Percentiles rank a stretch among this genome's conserved stretches.
These are phyloP conservation scores for Phytophthora fragariaefolia DNA, from an alignment of 352 stramenopile species.

Conservation along the genomic window DNA sequence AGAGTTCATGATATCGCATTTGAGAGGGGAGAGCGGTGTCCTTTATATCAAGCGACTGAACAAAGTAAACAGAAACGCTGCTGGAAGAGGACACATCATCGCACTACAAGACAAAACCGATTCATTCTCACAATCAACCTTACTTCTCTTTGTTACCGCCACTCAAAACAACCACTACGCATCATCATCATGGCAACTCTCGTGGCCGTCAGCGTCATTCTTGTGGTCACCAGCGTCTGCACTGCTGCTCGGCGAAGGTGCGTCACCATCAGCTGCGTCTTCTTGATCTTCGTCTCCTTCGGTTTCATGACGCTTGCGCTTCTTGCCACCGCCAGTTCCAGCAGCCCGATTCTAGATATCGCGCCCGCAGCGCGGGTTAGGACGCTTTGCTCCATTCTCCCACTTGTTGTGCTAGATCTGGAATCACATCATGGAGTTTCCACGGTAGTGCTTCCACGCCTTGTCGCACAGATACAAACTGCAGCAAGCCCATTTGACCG, in stretches of 20 bases:
- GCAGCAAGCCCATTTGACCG: not conserved
- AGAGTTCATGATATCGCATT: not conserved
- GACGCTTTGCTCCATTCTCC: not conserved
- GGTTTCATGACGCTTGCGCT: not conserved
- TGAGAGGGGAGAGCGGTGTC: not conserved
- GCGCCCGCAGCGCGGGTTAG: not conserved
- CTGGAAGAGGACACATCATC: not conserved
- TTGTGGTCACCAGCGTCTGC: not conserved
- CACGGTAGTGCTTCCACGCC: not conserved
- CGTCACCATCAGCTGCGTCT: not conserved
- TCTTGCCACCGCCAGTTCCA: not conserved
- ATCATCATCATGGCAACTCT: too few relatives aligned
- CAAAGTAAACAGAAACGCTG: not conserved
- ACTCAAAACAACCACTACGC: too few relatives aligned
- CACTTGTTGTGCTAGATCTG: conserved; percentile 1
- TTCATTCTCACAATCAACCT: not conserved
- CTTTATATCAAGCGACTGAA: not conserved
- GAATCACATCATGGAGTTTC: not conserved
- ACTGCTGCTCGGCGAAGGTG: not conserved
- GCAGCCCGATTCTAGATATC: conserved; percentile 3
- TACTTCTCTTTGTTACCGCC: not conserved
- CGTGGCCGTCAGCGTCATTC: not conserved
- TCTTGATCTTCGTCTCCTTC: not conserved
- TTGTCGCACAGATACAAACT: conserved; percentile 13
- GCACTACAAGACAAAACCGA: not conserved